phyloP scores from a whole-genome alignment of 768 basidiomycete species.

The Suillus tomentosus region DNA sequence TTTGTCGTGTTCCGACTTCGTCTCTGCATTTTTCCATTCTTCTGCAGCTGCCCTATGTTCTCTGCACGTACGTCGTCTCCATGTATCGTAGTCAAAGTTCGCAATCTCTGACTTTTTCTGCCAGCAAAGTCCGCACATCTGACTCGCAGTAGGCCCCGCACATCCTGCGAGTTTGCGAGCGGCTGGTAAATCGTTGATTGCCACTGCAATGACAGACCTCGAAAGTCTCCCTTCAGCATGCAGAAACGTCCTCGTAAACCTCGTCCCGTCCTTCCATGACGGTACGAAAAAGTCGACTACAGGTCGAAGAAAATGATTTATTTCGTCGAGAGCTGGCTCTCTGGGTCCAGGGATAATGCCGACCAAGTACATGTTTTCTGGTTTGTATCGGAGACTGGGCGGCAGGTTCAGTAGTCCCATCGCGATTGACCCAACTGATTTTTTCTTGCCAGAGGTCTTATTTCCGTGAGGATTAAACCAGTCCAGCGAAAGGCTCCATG shows the following conservation, averaged over 20 bases:
- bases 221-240: conserved; percentile 31
- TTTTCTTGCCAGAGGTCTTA: conserved; percentile 33
- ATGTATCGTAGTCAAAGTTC: conserved; percentile 9
- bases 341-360: conserved; percentile 45
- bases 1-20: not conserved
- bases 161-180: conserved; percentile 29
- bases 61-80: conserved; percentile 9
- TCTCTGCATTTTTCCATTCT: conserved; percentile 21
- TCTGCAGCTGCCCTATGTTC: conserved; percentile 20
- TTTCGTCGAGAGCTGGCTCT: conserved; percentile 33
- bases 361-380: conserved; percentile 41
- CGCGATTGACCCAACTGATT: conserved; percentile 21
- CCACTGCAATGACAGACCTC: conserved; percentile 26
- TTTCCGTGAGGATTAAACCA: conserved; percentile 40
- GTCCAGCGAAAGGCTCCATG: conserved; percentile 36
- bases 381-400: conserved; percentile 29
- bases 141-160: not conserved
- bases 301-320: conserved; percentile 40
- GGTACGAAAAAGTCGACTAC: conserved; percentile 32
- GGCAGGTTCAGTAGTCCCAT: conserved; percentile 37
- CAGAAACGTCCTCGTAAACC: conserved; percentile 23
- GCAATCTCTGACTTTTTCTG: conserved; percentile 12
- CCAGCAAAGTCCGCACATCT: conserved; percentile 10
- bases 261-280: conserved; percentile 34
- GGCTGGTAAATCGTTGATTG: conserved; percentile 34